phyloP scores from a whole-genome alignment of 2,329 filamentous ascomycete genomes.

The Colletotrichum shisoi region DNA sequence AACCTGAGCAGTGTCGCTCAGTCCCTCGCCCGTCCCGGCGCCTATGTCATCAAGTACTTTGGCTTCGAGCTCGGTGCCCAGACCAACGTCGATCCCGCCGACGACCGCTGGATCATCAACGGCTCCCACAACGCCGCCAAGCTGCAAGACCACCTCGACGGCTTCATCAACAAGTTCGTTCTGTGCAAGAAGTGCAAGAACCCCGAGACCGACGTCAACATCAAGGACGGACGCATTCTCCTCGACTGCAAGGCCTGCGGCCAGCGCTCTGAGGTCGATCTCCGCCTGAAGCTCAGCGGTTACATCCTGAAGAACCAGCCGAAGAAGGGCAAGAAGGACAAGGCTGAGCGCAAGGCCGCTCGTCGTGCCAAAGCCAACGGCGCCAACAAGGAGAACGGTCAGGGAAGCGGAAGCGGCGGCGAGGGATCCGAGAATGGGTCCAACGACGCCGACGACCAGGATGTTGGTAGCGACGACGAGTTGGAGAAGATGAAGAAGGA shows the following conservation, averaged over 20 bases:
- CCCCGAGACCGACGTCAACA: conserved; percentile 93
- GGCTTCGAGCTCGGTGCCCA: conserved; percentile 98
- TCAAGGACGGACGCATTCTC: conserved; percentile 91
- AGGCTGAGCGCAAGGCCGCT: conserved; percentile 88
- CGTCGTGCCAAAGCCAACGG: conserved; percentile 81
- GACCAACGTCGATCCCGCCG: conserved; percentile 95
- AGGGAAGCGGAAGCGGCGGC: conserved; percentile 70
- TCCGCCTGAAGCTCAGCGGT: conserved; percentile 92
- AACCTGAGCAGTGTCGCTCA: conserved; percentile 93
- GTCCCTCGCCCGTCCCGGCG: conserved; percentile 88
- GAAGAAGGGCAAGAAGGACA: conserved; percentile 96
- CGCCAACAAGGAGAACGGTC: conserved; percentile 58
- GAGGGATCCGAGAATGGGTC: conserved; percentile 60
- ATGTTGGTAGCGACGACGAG: conserved; percentile 88
- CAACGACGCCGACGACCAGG: conserved; percentile 61
- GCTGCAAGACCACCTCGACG: conserved; percentile 97
- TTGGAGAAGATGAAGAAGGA: conserved; percentile 80
- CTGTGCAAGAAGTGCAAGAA: conserved; percentile 99
- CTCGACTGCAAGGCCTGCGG: conserved; percentile 99
- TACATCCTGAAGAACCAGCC: conserved; percentile 97
- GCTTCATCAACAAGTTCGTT: conserved; percentile 98
- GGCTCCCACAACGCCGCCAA: conserved; percentile 94
- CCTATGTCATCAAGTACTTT: conserved; percentile 99
- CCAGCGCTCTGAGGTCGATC: conserved; percentile 88
- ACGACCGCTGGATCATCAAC: conserved; percentile 99